Conservation (phyloP, 2,329 filamentous ascomycete species). For the Calonectria pseudoturangicola region DNA sequence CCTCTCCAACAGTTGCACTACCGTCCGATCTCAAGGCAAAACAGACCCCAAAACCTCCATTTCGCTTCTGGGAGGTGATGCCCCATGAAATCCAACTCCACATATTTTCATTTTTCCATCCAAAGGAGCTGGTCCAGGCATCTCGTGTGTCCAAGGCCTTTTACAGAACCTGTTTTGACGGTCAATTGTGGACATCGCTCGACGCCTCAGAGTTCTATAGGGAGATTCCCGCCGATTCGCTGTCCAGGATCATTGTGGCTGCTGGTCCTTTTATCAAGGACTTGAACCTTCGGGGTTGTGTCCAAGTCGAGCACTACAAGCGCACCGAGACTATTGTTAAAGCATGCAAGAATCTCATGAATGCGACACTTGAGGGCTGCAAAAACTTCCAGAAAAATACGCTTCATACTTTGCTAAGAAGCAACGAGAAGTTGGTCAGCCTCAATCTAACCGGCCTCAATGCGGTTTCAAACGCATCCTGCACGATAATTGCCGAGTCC, state of each 20-base stretch:
- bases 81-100: conserved; percentile 88
- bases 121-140: conserved; percentile 86
- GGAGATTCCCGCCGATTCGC: conserved; percentile 87
- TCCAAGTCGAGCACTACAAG: conserved; percentile 91
- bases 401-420: conserved; percentile 83
- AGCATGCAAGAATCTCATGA: conserved; percentile 89
- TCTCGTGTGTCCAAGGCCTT: conserved; percentile 87
- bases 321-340: conserved; percentile 85
- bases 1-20: conserved; percentile 73
- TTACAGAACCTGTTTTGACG: conserved; percentile 91
- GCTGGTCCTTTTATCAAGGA: conserved; percentile 94
- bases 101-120: conserved; percentile 84
- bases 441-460: conserved; percentile 90
- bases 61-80: conserved; percentile 86
- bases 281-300: conserved; percentile 92
- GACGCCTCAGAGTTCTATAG: conserved; percentile 92
- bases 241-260: conserved; percentile 88
- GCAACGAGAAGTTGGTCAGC: conserved; percentile 86
- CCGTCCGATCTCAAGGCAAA: conserved; percentile 76
- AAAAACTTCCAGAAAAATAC: conserved; percentile 87
- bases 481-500: conserved; percentile 88
- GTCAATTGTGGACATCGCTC: conserved; percentile 91
- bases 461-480: conserved; percentile 87
- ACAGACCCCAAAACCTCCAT: conserved; percentile 61
- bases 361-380: conserved; percentile 92